Conservation (phyloP, 2,329 filamentous ascomycete species). For the Nectriaceae sp. region DNA sequence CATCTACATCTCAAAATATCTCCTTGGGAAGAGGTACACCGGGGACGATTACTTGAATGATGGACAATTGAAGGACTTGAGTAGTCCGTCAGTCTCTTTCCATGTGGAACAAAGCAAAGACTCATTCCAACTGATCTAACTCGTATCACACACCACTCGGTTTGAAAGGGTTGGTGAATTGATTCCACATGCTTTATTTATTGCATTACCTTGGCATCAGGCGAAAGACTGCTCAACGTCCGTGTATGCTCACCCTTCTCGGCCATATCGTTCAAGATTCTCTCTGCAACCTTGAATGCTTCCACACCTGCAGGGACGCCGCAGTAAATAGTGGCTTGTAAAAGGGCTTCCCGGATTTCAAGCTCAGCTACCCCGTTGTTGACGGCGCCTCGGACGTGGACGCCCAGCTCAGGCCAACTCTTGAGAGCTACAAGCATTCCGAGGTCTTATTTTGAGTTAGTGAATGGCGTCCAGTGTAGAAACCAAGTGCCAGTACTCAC, state of each 20-base stretch:
- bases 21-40: too few species aligned
- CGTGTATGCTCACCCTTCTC: slow-evolving; percentile 25
- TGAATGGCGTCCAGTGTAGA: background rate
- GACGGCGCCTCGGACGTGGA: slow-evolving; percentile 62
- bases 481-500: background rate
- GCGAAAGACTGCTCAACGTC: background rate
- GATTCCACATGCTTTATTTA: too few species aligned
- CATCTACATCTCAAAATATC: too few species aligned
- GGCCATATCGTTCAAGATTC: slow-evolving; percentile 26
- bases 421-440: slow-evolving; percentile 65
- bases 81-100: too few species aligned
- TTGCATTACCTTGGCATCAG: too few species aligned
- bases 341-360: slow-evolving; percentile 53
- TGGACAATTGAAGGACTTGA: too few species aligned
- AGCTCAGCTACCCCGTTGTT: slow-evolving; percentile 62
- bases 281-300: slow-evolving; percentile 31
- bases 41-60: too few species aligned
- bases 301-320: slow-evolving; percentile 44
- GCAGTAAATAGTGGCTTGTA: slow-evolving; percentile 45
- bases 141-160: too few species aligned
- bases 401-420: slow-evolving; percentile 56
- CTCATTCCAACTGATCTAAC: too few species aligned
- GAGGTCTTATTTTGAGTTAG: slow-evolving; percentile 40
- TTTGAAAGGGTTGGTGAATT: too few species aligned
- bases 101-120: too few species aligned